Evolutionary conservation across 116 monocot species (phyloP).

Genomic region (Thalassia testudinum): DNA sequence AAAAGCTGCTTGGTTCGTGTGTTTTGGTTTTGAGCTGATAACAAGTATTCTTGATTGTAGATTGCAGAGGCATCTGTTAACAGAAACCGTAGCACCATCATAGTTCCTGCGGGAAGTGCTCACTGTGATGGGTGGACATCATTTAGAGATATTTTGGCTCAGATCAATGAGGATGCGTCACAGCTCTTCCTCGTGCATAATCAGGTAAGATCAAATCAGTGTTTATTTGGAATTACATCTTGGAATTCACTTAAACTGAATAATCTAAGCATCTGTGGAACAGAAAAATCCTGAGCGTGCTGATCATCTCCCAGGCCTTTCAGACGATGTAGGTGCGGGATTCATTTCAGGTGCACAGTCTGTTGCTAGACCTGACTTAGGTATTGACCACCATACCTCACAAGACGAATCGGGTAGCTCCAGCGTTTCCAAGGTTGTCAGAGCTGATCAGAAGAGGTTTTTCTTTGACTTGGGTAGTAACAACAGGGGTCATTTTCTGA

Average conservation of each 20-base stretch:
- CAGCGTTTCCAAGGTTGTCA: slow-evolving; percentile 54
- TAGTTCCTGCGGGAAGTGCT: slow-evolving; percentile 59
- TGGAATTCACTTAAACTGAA: too few relatives aligned
- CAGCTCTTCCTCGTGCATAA: slow-evolving; percentile 20
- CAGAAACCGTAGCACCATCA: slow-evolving; percentile 59
- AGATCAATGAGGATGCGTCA: slow-evolving; percentile 38
- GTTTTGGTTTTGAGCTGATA: too few relatives aligned
- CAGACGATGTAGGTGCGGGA: slow-evolving; percentile 61
- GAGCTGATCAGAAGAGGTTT: slow-evolving; percentile 75
- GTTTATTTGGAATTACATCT: neutral
- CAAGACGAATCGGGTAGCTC: slow-evolving; percentile 35
- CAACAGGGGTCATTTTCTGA: slow-evolving; percentile 63
- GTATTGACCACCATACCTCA: slow-evolving; percentile 27
- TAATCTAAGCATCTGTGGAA: neutral
- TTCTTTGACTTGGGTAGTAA: slow-evolving; percentile 87
- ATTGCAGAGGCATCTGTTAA: slow-evolving; percentile 47
- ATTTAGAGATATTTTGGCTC: slow-evolving; percentile 40
- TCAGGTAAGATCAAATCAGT: slow-evolving; percentile 15
- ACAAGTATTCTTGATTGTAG: slow-evolving; percentile 12
- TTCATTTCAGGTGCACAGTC: slow-evolving; percentile 53
- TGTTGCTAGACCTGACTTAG: slow-evolving; percentile 30
- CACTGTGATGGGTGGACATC: slow-evolving; percentile 45
- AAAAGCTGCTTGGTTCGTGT: too few relatives aligned
- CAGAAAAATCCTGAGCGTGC: slow-evolving; percentile 13
- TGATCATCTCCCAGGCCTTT: slow-evolving; percentile 15